Evolutionary conservation across 2,329 filamentous ascomycete species (phyloP).

Genomic region (Davidsoniella virescens): DNA sequence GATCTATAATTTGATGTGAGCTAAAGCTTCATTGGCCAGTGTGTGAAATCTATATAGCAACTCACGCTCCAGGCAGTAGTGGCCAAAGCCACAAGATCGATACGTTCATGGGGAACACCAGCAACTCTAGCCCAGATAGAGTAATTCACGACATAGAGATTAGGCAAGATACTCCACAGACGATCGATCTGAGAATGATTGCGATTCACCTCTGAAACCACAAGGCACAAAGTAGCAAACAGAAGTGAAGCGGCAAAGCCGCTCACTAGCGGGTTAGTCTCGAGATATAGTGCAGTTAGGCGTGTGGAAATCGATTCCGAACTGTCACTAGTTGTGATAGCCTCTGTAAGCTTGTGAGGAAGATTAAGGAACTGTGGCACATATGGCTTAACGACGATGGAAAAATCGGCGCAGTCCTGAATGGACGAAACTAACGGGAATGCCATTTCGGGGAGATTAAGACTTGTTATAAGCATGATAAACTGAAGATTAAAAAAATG

Average conservation of each 20-base stretch:
- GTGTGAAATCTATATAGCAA: not conserved
- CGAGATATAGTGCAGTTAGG: conserved; percentile 56
- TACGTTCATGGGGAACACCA: conserved; percentile 49
- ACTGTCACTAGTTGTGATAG: conserved; percentile 33
- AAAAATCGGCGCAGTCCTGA: conserved; percentile 60
- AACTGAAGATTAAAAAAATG: not conserved
- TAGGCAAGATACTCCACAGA: conserved; percentile 77
- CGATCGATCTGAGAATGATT: conserved; percentile 98
- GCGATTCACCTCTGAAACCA: conserved; percentile 68
- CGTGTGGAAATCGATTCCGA: conserved; percentile 21
- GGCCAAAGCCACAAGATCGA: conserved; percentile 58
- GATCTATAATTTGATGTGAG: conserved; percentile 28
- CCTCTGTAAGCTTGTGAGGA: conserved; percentile 45
- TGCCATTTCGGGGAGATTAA: conserved; percentile 33
- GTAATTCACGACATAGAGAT: conserved; percentile 74
- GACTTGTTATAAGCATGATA: not conserved
- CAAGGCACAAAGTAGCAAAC: conserved; percentile 54
- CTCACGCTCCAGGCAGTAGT: conserved; percentile 67
- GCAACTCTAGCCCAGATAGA: conserved; percentile 64
- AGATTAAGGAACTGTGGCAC: conserved; percentile 53
- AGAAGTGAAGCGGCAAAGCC: conserved; percentile 56
- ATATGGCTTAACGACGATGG: conserved; percentile 59
- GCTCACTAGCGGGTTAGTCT: conserved; percentile 73
- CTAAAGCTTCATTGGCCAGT: not conserved
- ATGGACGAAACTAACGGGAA: conserved; percentile 56